Evolutionary conservation across 2,329 filamentous ascomycete genomes (phyloP).

Genomic region (Cryphonectria naterciae): DNA sequence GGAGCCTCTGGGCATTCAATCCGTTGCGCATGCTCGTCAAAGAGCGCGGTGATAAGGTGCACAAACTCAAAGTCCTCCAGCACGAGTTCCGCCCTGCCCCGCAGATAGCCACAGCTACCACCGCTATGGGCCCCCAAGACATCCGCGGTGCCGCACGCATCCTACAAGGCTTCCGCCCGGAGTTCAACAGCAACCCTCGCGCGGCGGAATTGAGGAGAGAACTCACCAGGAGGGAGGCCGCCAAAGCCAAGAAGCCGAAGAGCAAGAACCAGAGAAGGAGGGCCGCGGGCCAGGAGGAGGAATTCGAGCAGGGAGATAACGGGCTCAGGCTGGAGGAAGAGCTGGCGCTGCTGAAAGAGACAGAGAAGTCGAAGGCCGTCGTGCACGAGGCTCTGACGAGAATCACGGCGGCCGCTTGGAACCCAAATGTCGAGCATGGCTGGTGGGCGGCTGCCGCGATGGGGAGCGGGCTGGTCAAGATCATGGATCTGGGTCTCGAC

Average conservation of each 20-base stretch:
- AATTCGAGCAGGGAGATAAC: conserved; percentile 33
- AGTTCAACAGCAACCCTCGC: conserved; percentile 53
- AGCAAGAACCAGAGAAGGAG: conserved; percentile 41
- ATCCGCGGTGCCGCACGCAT: conserved; percentile 55
- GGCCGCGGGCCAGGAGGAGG: conserved; percentile 33
- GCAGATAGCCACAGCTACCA: conserved; percentile 2
- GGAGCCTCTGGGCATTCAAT: conserved; percentile 55
- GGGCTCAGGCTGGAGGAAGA: conserved; percentile 32
- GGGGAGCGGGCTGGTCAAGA: conserved; percentile 67
- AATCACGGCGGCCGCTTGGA: conserved; percentile 68
- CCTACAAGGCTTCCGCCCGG: conserved; percentile 54
- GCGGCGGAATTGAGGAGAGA: conserved; percentile 42
- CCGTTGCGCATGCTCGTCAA: conserved; percentile 49
- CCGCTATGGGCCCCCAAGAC: conserved; percentile 21
- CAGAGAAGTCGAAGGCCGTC: conserved; percentile 40
- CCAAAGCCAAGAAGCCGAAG: conserved; percentile 39
- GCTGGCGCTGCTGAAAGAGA: conserved; percentile 29
- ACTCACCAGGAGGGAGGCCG: conserved; percentile 41
- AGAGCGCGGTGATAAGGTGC: conserved; percentile 43
- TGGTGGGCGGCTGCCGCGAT: conserved; percentile 70
- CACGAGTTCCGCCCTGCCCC: conserved; percentile 54
- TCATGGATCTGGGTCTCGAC: conserved; percentile 67
- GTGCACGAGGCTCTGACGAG: conserved; percentile 67
- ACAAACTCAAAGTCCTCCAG: conserved; percentile 54
- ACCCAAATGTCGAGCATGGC: conserved; percentile 67